Conservation (phyloP, 768 basidiomycete species). For the Hemileccinum rubropunctum region DNA sequence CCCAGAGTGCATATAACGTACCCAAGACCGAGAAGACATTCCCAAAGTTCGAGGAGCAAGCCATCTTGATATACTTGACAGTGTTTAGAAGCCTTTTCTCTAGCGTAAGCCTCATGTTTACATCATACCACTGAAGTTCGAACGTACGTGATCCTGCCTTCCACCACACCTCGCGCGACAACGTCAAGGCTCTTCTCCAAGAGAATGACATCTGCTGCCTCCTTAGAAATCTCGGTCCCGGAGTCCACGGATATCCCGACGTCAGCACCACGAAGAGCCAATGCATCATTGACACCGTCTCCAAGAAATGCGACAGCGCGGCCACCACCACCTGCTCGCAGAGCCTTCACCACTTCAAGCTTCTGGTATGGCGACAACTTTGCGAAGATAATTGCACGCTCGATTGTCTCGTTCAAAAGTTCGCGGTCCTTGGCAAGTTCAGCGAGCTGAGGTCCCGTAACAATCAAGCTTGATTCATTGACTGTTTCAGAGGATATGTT, state of each 20-base stretch:
- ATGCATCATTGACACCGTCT: conserved; percentile 31
- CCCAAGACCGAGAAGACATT: conserved; percentile 33
- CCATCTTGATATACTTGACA: conserved; percentile 38
- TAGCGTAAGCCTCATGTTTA: conserved; percentile 7
- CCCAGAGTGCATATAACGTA: conserved; percentile 8
- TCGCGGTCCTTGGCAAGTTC: conserved; percentile 29
- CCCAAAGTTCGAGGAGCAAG: conserved; percentile 36
- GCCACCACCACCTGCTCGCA: conserved; percentile 23
- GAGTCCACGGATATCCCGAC: conserved; percentile 35
- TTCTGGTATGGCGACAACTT: conserved; percentile 34
- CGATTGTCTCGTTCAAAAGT: conserved; percentile 26
- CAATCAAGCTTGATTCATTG: conserved; percentile 24
- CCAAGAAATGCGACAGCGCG: conserved; percentile 32
- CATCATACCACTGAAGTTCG: neutral
- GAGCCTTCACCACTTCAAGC: conserved; percentile 32
- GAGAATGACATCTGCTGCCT: conserved; percentile 36
- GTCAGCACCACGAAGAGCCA: conserved; percentile 32
- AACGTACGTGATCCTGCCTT: conserved; percentile 33
- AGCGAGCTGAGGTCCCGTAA: conserved; percentile 28
- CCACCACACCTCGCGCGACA: conserved; percentile 31
- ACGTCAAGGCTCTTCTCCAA: conserved; percentile 36
- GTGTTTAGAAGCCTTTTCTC: conserved; percentile 33
- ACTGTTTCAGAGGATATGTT: conserved; percentile 3
- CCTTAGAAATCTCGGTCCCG: conserved; percentile 35
- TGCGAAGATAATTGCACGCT: conserved; percentile 31